Evolutionary conservation across 139 green algal genomes (phyloP).

Genomic region (Monoraphidium neglectum): DNA sequence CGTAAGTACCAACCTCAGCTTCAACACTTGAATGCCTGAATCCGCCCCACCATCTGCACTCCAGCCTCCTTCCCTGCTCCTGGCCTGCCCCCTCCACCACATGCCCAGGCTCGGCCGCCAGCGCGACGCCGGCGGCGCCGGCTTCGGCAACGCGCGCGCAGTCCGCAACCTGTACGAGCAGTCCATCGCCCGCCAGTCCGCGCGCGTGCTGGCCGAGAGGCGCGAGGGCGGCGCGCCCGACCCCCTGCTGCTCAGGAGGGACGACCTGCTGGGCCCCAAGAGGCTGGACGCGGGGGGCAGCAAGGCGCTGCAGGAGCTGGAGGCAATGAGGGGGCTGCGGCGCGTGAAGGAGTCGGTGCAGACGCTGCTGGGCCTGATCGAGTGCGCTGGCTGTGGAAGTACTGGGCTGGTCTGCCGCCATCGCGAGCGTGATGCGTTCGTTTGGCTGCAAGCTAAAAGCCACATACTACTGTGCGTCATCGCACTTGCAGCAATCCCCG

Average conservation of each 20-base stretch:
- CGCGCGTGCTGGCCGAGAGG: constrained; percentile 20
- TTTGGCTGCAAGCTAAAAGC: too few relatives aligned
- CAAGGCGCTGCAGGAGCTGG: constrained; percentile 34
- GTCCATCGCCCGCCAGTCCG: constrained; percentile 37
- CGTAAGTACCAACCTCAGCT: too few relatives aligned
- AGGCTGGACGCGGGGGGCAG: constrained; percentile 35
- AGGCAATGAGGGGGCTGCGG: constrained; percentile 34
- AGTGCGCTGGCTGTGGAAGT: constrained; percentile 21
- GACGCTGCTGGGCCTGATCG: constrained; percentile 40
- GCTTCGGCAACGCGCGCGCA: constrained; percentile 58
- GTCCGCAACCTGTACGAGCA: constrained; percentile 47
- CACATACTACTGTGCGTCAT: too few relatives aligned
- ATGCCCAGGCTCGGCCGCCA: constrained; percentile 33
- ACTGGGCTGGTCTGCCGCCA: not conserved
- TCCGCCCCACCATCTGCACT: not conserved
- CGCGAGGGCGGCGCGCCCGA: constrained; percentile 12
- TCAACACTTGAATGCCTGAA: too few relatives aligned
- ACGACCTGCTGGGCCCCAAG: constrained; percentile 51
- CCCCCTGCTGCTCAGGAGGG: constrained; percentile 33
- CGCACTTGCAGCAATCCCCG: too few relatives aligned
- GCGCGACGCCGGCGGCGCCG: constrained; percentile 27
- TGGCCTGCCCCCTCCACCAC: not conserved
- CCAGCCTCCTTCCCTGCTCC: not conserved
- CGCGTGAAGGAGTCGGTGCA: constrained; percentile 43
- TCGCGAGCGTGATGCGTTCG: too few relatives aligned